Evolutionary conservation across 495 filamentous ascomycete species (phyloP).

Genomic region (Rostrohypoxylon terebratum): DNA sequence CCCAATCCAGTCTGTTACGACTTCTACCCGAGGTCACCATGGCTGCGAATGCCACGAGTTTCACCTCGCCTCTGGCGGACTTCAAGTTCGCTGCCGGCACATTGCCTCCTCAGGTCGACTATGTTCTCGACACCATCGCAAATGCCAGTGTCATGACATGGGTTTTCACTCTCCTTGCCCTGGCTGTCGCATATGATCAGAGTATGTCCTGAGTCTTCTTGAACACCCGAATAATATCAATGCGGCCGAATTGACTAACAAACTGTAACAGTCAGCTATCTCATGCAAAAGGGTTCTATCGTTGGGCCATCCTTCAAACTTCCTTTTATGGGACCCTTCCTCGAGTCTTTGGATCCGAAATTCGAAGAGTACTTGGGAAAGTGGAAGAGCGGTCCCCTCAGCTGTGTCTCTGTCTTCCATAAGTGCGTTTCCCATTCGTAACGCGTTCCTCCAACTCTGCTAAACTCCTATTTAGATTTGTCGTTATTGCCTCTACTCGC

Average conservation of each 20-base stretch:
- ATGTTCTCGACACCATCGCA: constrained; percentile 56
- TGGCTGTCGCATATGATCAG: constrained; percentile 87
- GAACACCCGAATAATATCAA: not conserved
- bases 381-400: constrained; percentile 90
- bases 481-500: constrained; percentile 94
- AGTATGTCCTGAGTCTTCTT: constrained; percentile 62
- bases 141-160: constrained; percentile 73
- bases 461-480: constrained; percentile 72
- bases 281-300: constrained; percentile 87
- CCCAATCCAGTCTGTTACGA: not conserved
- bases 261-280: constrained; percentile 75
- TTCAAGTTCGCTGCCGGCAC: constrained; percentile 62
- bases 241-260: constrained; percentile 43
- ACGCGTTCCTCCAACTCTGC: not conserved
- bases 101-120: constrained; percentile 59
- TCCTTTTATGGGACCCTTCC: constrained; percentile 96
- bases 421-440: constrained; percentile 74
- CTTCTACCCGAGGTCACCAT: constrained; percentile 55
- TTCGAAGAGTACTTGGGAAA: constrained; percentile 91
- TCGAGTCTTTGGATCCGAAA: constrained; percentile 90
- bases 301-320: constrained; percentile 84
- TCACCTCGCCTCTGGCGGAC: constrained; percentile 81
- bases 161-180: constrained; percentile 71
- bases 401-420: constrained; percentile 98
- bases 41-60: constrained; percentile 74